Conservation (phyloP, 257 asterid genomes). For the Coffea canephora region DNA sequence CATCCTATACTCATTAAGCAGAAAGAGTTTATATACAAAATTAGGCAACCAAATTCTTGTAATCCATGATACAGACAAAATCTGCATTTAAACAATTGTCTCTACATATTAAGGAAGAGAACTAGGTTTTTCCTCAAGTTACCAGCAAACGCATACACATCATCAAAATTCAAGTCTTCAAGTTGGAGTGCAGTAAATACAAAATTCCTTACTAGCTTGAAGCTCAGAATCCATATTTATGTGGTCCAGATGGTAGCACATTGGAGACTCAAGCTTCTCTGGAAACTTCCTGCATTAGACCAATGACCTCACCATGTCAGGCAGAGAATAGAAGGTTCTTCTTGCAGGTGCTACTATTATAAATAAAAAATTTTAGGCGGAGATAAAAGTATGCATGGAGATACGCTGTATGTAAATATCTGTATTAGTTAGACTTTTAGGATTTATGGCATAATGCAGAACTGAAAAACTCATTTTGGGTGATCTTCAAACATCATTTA, state of each 20-base stretch:
- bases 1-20: neutral
- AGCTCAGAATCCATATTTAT: conserved; percentile 39
- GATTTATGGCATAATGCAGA: neutral
- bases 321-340: neutral
- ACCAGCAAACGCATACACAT: neutral
- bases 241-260: conserved; percentile 40
- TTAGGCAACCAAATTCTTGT: neutral
- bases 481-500: neutral
- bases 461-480: neutral
- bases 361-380: neutral
- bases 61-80: neutral
- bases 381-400: neutral
- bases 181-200: neutral
- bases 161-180: neutral
- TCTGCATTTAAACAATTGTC: neutral
- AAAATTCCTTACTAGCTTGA: conserved; percentile 47
- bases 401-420: neutral
- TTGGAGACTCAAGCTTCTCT: conserved; percentile 52
- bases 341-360: neutral
- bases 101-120: neutral
- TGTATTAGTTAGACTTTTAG: neutral
- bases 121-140: neutral
- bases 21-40: neutral
- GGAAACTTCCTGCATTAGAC: conserved; percentile 58
- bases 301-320: conserved; percentile 8